Conservation (phyloP, 371 early-diverging fungal genomes). For the Rhizopus stolonifer region DNA sequence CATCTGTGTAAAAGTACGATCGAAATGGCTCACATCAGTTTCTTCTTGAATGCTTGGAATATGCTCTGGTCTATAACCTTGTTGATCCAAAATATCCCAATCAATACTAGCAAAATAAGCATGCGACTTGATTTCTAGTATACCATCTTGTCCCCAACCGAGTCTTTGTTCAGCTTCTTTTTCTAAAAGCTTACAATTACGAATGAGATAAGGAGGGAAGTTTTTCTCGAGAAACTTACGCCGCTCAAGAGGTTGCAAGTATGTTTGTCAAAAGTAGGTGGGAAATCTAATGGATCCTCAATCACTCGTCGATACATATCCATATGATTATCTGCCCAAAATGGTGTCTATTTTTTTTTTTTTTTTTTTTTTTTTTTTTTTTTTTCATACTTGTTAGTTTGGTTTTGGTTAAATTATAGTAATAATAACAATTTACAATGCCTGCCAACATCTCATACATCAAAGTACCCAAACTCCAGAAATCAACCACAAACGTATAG, state of each 20-base stretch:
- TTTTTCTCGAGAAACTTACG: slow-evolving; percentile 38
- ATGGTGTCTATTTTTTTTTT: slow-evolving; percentile 86
- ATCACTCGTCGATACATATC: slow-evolving; percentile 82
- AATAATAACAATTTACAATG: slow-evolving; percentile 29
- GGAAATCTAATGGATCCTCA: slow-evolving; percentile 72
- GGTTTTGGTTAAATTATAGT: too few relatives aligned
- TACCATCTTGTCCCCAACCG: slow-evolving; percentile 56
- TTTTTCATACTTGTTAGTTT: too few relatives aligned
- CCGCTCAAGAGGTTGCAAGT: slow-evolving; percentile 61
- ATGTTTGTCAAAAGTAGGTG: slow-evolving; percentile 51
- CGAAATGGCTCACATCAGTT: slow-evolving; percentile 63
- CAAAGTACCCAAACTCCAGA: slow-evolving; percentile 96
- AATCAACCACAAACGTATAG: slow-evolving; percentile 90
- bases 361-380: too few relatives aligned
- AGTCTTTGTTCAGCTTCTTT: slow-evolving; percentile 65
- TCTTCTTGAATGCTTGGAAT: slow-evolving; percentile 48
- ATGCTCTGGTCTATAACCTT: slow-evolving; percentile 55
- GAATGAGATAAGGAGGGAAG: too few relatives aligned
- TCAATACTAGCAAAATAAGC: slow-evolving; percentile 65
- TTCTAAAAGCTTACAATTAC: slow-evolving; percentile 56
- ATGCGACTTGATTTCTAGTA: slow-evolving; percentile 63
- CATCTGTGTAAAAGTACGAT: slow-evolving; percentile 58
- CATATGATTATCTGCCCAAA: slow-evolving; percentile 77
- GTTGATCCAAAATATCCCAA: slow-evolving; percentile 65
- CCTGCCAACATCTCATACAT: slow-evolving; percentile 84